A percentile compares a stretch with the other conserved stretches of the same genome.
Evolutionary conservation across 768 basidiomycete species (phyloP).

Genomic region (Postia placenta): DNA sequence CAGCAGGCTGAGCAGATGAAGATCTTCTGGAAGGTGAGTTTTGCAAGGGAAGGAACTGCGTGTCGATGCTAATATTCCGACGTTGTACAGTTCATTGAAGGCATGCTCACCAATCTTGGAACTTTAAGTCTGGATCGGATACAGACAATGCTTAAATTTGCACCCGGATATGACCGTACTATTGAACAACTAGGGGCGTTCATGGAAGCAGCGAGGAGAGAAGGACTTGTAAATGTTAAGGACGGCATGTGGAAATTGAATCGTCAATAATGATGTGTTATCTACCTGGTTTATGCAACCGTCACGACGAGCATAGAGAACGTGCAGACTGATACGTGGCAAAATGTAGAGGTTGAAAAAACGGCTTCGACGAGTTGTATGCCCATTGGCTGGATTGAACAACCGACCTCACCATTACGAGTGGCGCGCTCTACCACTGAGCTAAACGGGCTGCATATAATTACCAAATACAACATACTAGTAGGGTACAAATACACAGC

Average conservation of each 20-base stretch:
- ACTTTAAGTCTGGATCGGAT: conserved; percentile 74
- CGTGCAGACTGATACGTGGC: too few relatives aligned
- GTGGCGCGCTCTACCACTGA: conserved; percentile 60
- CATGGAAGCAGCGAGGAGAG: conserved; percentile 74
- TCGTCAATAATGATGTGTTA: conserved; percentile 3
- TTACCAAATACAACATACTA: too few relatives aligned
- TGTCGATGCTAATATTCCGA: neutral
- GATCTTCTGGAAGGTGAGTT: conserved; percentile 78
- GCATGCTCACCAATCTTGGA: conserved; percentile 87
- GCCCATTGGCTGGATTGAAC: conserved; percentile 35
- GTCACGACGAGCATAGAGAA: too few relatives aligned
- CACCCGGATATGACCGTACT: conserved; percentile 75
- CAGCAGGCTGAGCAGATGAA: conserved; percentile 83
- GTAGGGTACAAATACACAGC: too few relatives aligned
- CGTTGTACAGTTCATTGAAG: conserved; percentile 68
- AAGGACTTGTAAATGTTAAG: conserved; percentile 64
- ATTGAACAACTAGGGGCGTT: conserved; percentile 74
- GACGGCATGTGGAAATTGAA: conserved; percentile 67
- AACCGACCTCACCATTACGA: conserved; percentile 42
- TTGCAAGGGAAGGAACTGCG: neutral
- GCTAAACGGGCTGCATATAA: conserved; percentile 44
- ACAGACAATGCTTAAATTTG: conserved; percentile 82
- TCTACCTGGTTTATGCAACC: too few relatives aligned
- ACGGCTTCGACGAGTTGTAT: conserved; percentile 6
- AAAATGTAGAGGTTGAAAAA: neutral